Evolutionary conservation across 2,329 filamentous ascomycete genomes (phyloP).

Genomic region (Claviceps maximensis): DNA sequence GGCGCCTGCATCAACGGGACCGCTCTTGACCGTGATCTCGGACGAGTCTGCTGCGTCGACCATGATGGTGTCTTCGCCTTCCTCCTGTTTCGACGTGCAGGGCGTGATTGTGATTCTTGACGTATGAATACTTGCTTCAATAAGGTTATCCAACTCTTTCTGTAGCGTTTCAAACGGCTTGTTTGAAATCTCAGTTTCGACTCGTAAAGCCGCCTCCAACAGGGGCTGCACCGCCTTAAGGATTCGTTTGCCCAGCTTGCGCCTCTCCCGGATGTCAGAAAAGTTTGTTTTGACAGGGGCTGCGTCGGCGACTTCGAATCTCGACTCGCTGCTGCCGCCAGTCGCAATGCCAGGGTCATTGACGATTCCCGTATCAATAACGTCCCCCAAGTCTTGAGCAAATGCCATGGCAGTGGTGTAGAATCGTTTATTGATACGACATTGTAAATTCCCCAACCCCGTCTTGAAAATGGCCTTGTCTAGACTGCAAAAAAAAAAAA

Average conservation of each 20-base stretch:
- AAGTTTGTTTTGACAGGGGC: conserved; percentile 39
- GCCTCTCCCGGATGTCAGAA: conserved; percentile 64
- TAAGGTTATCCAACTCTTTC: conserved; percentile 58
- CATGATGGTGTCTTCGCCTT: conserved; percentile 36
- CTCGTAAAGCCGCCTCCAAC: conserved; percentile 61
- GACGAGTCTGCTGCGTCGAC: conserved; percentile 29
- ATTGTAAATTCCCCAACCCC: conserved; percentile 36
- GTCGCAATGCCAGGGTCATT: not conserved
- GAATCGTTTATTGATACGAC: conserved; percentile 38
- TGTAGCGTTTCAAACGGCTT: conserved; percentile 57
- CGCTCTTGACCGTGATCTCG: conserved; percentile 33
- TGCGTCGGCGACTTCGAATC: conserved; percentile 27
- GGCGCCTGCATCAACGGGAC: conserved; percentile 8
- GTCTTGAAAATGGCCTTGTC: conserved; percentile 49
- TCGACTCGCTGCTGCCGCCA: conserved; percentile 9
- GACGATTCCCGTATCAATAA: conserved; percentile 41
- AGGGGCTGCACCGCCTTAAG: conserved; percentile 69
- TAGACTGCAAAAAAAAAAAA: conserved; percentile 30
- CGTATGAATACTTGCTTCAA: conserved; percentile 53
- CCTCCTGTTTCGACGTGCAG: conserved; percentile 24
- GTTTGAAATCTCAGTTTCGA: conserved; percentile 68
- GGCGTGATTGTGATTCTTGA: conserved; percentile 27
- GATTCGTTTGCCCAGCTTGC: conserved; percentile 79
- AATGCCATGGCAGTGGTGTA: conserved; percentile 47
- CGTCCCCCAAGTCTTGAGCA: conserved; percentile 40